phyloP scores from a whole-genome alignment of 139 green algal genomes.

The Volvox reticuliferus region DNA sequence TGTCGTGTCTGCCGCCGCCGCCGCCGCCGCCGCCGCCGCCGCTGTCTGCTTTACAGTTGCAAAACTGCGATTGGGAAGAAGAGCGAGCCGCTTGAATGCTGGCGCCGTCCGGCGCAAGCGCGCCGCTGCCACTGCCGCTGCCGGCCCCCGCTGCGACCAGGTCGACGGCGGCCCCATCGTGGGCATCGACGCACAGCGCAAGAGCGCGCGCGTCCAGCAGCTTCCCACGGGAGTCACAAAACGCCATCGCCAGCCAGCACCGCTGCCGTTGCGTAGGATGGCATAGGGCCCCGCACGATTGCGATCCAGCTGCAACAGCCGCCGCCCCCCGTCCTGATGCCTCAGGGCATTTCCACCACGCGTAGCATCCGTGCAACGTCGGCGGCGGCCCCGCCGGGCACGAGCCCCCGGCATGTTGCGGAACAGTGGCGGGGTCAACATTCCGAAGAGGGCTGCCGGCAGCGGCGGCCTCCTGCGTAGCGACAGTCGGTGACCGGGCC shows the following conservation, averaged over 20 bases:
- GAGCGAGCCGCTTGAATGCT: background rate
- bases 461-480: background rate
- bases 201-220: slow-evolving; percentile 14
- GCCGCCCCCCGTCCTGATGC: too few species aligned
- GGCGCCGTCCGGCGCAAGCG: background rate
- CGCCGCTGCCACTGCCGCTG: background rate
- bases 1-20: background rate
- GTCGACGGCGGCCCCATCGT: background rate
- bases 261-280: background rate
- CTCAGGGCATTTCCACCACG: background rate
- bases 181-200: background rate
- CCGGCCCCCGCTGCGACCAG: background rate
- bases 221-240: background rate
- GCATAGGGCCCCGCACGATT: too few species aligned
- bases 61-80: background rate
- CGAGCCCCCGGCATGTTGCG: background rate
- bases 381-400: background rate
- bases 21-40: background rate
- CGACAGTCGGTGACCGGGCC: background rate
- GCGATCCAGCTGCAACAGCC: too few species aligned
- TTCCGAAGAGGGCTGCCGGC: background rate
- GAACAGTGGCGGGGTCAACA: background rate
- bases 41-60: background rate
- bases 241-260: slow-evolving; percentile 31
- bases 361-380: slow-evolving; percentile 39